A percentile compares a stretch with the other conserved stretches of the same genome.
phyloP scores from a whole-genome alignment of 441 rosid species.

The Melastoma candidum region DNA sequence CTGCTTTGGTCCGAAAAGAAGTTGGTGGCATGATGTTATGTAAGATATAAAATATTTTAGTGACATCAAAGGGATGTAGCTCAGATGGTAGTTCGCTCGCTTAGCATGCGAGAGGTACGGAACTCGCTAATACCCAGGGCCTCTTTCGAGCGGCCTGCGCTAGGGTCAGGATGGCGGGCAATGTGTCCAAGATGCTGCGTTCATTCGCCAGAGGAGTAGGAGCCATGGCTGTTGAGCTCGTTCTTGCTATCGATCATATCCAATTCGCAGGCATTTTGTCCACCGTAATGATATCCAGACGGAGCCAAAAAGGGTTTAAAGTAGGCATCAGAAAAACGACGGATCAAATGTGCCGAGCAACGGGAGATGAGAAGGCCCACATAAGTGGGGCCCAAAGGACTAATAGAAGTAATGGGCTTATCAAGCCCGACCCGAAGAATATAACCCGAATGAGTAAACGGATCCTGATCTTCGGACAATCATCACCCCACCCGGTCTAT shows the following conservation, averaged over 20 bases:
- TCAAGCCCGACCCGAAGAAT: too few relatives aligned
- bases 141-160: conserved; percentile 16
- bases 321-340: background rate
- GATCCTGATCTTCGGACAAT: too few relatives aligned
- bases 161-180: conserved; percentile 26
- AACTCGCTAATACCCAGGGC: conserved; percentile 17
- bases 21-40: too few relatives aligned
- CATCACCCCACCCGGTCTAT: too few relatives aligned
- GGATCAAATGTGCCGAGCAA: too few relatives aligned
- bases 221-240: conserved; percentile 3
- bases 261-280: conserved; percentile 18
- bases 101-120: conserved; percentile 96
- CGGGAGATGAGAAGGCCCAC: too few relatives aligned
- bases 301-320: conserved; percentile 7
- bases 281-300: conserved; percentile 37
- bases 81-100: conserved; percentile 99
- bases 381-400: too few relatives aligned
- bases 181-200: conserved; percentile 26
- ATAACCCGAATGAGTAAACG: too few relatives aligned
- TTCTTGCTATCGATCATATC: conserved; percentile 21
- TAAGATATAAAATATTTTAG: too few relatives aligned
- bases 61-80: conserved; percentile 61
- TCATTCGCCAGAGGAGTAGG: conserved; percentile 24
- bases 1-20: too few relatives aligned
- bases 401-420: too few relatives aligned